Evolutionary conservation across 345 rosid species (phyloP), one percentile per base, ranked within the genome.

Genomic region (Hibiscus trionum): DNA sequence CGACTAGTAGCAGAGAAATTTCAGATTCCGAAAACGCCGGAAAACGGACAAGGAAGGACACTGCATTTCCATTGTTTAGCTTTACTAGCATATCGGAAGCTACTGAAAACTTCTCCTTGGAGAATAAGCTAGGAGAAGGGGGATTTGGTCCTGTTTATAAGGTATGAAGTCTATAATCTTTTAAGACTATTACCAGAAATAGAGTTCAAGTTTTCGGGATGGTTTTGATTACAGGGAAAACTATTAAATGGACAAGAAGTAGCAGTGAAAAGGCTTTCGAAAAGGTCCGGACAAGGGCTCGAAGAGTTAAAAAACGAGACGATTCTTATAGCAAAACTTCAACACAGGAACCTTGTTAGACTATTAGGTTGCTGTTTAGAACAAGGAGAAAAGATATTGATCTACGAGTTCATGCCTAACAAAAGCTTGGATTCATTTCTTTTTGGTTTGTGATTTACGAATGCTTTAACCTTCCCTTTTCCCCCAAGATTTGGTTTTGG

Each of bases 211-310:
- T 7, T 31, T n/a, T 33, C 5, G 1, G 4, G 16, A 16, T 29
- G 21, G 24, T 16, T 47, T 33, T 3, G 35, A 61, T 57, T 29
- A 69, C 76, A 80, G 84, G 87, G 87, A 7, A 65, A 49, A 61
- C 73, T 84, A 44, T 33, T 62, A 14, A 69, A 73, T 37, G 84
- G 84, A 16, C 76, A 79, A 59, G 73, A 77, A 73, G 59, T 84
- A 57, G 83, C 87, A 33, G 81, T 79, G 8, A 84, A 84, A 73
- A 84, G 81, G 59, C 75, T 80, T n/a, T 75, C 80, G 0, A 77
- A 26, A 15, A 46, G 31, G 69, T 81, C 87, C 0, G 67, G 80
- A 55, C 83, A 81, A 75, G 84, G 83, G 15, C 46, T 76, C 3
- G 67, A 77, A 14, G 83, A 84, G 79, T 81, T 81, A 61, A 84